A percentile compares a stretch with the other conserved stretches of the same genome.
These are phyloP conservation scores for Tephrocybe rancida DNA, from an alignment of 768 basidiomycete species.

Conservation along the genomic window DNA sequence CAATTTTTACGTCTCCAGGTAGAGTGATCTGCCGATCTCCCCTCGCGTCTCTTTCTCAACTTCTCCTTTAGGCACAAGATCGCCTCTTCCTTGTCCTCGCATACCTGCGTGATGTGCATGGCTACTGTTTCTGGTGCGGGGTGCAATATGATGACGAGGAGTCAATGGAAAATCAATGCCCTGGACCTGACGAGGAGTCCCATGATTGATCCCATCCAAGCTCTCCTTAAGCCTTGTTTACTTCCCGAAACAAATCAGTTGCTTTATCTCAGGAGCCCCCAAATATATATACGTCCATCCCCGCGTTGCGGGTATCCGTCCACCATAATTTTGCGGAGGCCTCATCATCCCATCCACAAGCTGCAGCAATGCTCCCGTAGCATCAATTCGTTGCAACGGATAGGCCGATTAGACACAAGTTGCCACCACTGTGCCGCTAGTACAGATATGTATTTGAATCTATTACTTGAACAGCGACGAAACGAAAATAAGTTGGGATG, in stretches of 20 bases:
- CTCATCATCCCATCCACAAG: neutral
- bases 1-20: constrained; percentile 73
- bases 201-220: constrained; percentile 59
- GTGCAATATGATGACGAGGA: constrained; percentile 64
- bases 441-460: too few species aligned
- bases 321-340: too few species aligned
- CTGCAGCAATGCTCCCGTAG: neutral
- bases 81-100: constrained; percentile 66
- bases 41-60: constrained; percentile 12
- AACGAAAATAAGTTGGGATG: too few species aligned
- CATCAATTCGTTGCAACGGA: neutral
- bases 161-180: constrained; percentile 68
- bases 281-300: too few species aligned
- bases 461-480: too few species aligned
- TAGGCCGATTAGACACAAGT: too few species aligned
- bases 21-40: constrained; percentile 20
- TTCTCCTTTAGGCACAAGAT: constrained; percentile 60
- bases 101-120: constrained; percentile 72
- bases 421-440: too few species aligned
- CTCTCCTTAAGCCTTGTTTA: neutral
- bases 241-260: neutral
- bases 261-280: neutral
- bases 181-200: constrained; percentile 74
- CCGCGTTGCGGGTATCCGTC: too few species aligned
- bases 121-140: constrained; percentile 92